Conservation (phyloP, 805 yeast species). For the Candida pini region DNA sequence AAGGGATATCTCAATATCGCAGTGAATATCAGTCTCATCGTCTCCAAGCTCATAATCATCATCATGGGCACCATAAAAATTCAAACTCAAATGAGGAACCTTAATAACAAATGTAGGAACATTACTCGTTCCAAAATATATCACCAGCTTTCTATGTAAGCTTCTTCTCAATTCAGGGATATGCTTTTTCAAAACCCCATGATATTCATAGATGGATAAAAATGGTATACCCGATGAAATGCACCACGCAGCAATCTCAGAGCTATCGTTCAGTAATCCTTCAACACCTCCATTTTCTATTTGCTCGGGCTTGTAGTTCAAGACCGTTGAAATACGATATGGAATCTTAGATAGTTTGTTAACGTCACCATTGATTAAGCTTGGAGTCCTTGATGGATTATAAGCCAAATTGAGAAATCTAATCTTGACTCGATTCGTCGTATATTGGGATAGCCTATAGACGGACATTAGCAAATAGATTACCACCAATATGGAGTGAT, state of each 20-base stretch:
- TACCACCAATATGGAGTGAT: conserved; percentile 44
- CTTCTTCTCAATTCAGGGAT: conserved; percentile 52
- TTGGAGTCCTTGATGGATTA: conserved; percentile 73
- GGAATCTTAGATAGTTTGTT: conserved; percentile 72
- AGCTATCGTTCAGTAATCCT: conserved; percentile 69
- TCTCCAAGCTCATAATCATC: conserved; percentile 27
- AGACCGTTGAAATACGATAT: conserved; percentile 64
- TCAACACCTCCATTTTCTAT: conserved; percentile 88
- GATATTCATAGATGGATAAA: conserved; percentile 72
- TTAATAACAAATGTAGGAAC: conserved; percentile 58
- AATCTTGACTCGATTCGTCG: conserved; percentile 47
- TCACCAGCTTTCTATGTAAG: conserved; percentile 51
- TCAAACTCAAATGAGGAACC: conserved; percentile 61
- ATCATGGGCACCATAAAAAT: conserved; percentile 36
- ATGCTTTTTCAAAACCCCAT: conserved; percentile 57
- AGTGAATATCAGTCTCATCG: conserved; percentile 1
- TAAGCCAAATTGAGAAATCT: conserved; percentile 58
- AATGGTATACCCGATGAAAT: conserved; percentile 78
- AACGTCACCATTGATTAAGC: conserved; percentile 79
- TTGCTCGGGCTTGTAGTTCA: conserved; percentile 66
- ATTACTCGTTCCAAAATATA: conserved; percentile 68
- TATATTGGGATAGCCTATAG: conserved; percentile 45
- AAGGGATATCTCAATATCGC: conserved; percentile 51
- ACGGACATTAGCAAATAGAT: conserved; percentile 54
- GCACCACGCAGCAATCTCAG: conserved; percentile 83